These are phyloP conservation scores for Emmonsia crescens DNA, from an alignment of 2,329 filamentous ascomycete genomes.

Conservation along the genomic window DNA sequence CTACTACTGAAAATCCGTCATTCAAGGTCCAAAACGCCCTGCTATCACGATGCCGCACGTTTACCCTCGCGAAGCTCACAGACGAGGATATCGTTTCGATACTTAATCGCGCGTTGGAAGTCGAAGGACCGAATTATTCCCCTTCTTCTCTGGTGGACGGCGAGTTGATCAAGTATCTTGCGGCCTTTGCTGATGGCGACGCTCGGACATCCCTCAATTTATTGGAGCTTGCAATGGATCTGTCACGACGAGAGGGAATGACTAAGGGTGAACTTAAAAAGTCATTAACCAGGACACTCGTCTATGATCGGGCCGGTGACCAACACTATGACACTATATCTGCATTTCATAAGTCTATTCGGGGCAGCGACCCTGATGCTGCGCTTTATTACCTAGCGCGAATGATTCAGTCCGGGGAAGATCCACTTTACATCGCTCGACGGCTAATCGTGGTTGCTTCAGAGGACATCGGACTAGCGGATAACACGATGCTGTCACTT, in stretches of 20 bases:
- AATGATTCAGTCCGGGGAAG: slow-evolving; percentile 92
- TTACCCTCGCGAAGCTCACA: slow-evolving; percentile 67
- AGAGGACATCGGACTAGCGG: slow-evolving; percentile 85
- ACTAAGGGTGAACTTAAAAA: slow-evolving; percentile 70
- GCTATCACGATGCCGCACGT: slow-evolving; percentile 79
- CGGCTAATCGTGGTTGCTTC: slow-evolving; percentile 91
- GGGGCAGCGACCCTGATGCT: slow-evolving; percentile 76
- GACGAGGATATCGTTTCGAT: slow-evolving; percentile 64
- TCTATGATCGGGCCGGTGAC: slow-evolving; percentile 90
- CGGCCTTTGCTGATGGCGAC: slow-evolving; percentile 82
- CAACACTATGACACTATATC: slow-evolving; percentile 97
- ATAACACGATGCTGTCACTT: slow-evolving; percentile 70
- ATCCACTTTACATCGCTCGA: slow-evolving; percentile 82
- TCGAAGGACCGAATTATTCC: slow-evolving; percentile 45
- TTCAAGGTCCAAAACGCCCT: slow-evolving; percentile 87
- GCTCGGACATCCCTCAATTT: slow-evolving; percentile 87
- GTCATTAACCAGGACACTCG: slow-evolving; percentile 77
- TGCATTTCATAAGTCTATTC: slow-evolving; percentile 90
- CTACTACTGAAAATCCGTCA: slow-evolving; percentile 92
- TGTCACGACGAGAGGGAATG: slow-evolving; percentile 53
- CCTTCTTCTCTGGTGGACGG: slow-evolving; percentile 55
- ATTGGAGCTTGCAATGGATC: slow-evolving; percentile 74
- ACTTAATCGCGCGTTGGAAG: slow-evolving; percentile 59
- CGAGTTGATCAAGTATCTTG: slow-evolving; percentile 68
- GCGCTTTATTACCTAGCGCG: slow-evolving; percentile 88